Evolutionary conservation across 768 basidiomycete species (phyloP), one percentile per base, ranked within the genome.

Genomic region (Mycena rebaudengoi): DNA sequence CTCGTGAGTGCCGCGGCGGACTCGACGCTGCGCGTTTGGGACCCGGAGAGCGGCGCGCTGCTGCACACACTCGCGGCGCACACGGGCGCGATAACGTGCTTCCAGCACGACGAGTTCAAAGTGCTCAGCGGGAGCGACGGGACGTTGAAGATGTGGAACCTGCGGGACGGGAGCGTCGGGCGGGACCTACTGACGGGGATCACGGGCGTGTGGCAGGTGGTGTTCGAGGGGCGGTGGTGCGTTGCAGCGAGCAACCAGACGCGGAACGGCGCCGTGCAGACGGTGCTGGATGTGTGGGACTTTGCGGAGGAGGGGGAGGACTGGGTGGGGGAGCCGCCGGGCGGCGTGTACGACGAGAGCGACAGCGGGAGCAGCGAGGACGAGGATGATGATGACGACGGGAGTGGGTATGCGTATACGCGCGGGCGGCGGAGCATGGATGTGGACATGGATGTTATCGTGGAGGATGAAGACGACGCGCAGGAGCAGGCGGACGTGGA

Each of bases 71-170:
- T 99, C 29, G 89, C 91, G 4, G 95, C 94, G 1, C 97, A 99
- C 75, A 92, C 91, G 7, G 97, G 96, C 21, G 96, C 97, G n/a
- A 99, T 99, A 69, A 99, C 98, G 18, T 99, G 97, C 79, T 98
- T 99, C 84, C 95, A 97, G 76, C 96, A 98, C 69, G 97, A 99
- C 75, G 96, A 99, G 74, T 95, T 94, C 82, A 98, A 98, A 74
- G 94, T 99, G 44, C 85, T 99, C 28, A 94, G 92, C 71, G 97
- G 97, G 13, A 94, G 92, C 14, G 98, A 99, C 69, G 98, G 98
- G 16, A 95, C 93, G 61, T 83, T 99, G 69, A 98, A 98, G 83
- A 93, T 99, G 90, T 99, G 98, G 98, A 93, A 98, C 74, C 85
- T 97, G 63, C 81, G 90, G 35, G 93, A 96, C 57, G 98, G 97